Percentiles rank a stretch among this genome's conserved stretches.
Evolutionary conservation across 768 basidiomycete genomes (phyloP).

Genomic region (Pholiota molesta): DNA sequence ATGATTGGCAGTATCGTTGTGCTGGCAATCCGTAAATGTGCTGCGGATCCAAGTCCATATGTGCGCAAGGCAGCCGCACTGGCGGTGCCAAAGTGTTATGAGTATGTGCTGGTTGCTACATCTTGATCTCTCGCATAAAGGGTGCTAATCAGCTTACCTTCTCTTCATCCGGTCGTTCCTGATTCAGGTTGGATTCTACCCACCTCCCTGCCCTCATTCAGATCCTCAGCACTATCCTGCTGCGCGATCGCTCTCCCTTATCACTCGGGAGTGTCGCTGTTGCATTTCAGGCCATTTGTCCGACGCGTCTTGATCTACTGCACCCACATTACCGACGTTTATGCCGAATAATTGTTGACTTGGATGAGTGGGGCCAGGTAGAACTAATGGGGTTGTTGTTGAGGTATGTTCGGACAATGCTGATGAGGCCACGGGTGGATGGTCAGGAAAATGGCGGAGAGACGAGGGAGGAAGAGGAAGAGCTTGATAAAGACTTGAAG

Average conservation of each 20-base stretch:
- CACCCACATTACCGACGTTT: constrained; percentile 88
- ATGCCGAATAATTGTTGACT: constrained; percentile 83
- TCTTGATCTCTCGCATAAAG: neutral
- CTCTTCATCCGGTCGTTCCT: neutral
- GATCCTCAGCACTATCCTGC: constrained; percentile 59
- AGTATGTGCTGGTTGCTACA: constrained; percentile 36
- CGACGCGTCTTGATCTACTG: constrained; percentile 82
- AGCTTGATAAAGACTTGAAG: constrained; percentile 78
- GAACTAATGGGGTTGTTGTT: constrained; percentile 76
- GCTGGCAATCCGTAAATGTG: constrained; percentile 90
- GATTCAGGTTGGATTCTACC: constrained; percentile 66
- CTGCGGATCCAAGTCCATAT: constrained; percentile 90
- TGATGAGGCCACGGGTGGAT: constrained; percentile 57
- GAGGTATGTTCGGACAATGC: constrained; percentile 84
- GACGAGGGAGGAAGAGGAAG: constrained; percentile 37
- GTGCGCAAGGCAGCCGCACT: constrained; percentile 92
- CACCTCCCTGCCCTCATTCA: constrained; percentile 75
- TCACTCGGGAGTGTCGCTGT: constrained; percentile 85
- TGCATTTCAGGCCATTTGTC: constrained; percentile 88
- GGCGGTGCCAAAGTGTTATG: constrained; percentile 85
- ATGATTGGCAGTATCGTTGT: constrained; percentile 87
- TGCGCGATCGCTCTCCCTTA: constrained; percentile 80
- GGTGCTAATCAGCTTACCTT: neutral
- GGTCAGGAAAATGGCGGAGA: constrained; percentile 23
- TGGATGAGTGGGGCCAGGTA: constrained; percentile 97